A percentile compares a stretch with the other conserved stretches of the same genome.
Conservation (phyloP, 768 basidiomycete genomes). For the Tulasnella sp. region DNA sequence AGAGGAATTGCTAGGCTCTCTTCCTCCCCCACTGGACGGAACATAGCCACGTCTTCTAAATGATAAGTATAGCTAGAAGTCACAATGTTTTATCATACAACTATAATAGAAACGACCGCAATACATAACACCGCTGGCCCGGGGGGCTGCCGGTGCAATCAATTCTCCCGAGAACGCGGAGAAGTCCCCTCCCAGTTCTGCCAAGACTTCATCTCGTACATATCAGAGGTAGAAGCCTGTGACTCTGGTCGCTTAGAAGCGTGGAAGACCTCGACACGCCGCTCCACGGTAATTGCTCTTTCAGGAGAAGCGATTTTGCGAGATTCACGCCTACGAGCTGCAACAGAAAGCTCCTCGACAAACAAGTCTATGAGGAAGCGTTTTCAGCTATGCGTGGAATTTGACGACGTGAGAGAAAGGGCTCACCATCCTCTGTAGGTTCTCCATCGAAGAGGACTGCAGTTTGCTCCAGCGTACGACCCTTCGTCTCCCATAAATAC, state of each 20-base stretch:
- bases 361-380: background rate
- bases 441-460: conserved; percentile 26
- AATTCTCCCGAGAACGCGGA: background rate
- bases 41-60: background rate
- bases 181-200: background rate
- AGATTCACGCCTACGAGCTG: background rate
- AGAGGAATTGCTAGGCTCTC: no score
- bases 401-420: no score
- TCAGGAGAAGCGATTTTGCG: background rate
- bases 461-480: conserved; percentile 27
- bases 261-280: background rate
- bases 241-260: background rate
- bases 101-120: background rate
- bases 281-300: background rate
- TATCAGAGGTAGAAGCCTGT: background rate
- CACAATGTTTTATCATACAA: background rate
- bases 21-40: no score
- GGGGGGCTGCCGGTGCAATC: background rate
- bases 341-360: background rate
- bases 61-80: background rate
- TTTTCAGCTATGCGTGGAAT: background rate
- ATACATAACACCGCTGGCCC: background rate
- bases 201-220: background rate
- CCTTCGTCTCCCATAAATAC: conserved; percentile 24
- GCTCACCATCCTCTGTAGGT: background rate